Conservation (phyloP, 345 rosid species). For the Citrus cavaleriei region DNA sequence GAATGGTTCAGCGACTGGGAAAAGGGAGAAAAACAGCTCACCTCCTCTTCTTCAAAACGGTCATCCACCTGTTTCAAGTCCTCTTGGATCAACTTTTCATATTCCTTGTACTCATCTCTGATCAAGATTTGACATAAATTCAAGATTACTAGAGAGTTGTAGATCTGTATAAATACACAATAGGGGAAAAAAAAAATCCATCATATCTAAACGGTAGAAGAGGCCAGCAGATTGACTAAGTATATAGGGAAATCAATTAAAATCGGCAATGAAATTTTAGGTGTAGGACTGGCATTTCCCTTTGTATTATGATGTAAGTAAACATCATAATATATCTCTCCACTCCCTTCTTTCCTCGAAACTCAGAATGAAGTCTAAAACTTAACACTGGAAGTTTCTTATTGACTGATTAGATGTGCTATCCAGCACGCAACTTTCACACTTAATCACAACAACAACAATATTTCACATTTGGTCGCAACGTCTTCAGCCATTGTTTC, state of each 20-base stretch:
- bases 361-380: not conserved
- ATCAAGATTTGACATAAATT: constrained; percentile 12
- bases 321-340: not conserved
- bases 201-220: not conserved
- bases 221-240: not conserved
- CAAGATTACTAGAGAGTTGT: not conserved
- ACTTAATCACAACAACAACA: not conserved
- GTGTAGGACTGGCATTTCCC: not conserved
- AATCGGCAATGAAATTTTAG: not conserved
- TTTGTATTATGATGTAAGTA: not conserved
- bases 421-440: not conserved
- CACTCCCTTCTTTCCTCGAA: not conserved
- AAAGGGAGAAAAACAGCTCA: constrained; percentile 11
- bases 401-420: not conserved
- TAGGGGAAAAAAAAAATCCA: not conserved
- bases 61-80: constrained; percentile 84
- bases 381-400: not conserved
- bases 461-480: not conserved
- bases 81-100: constrained; percentile 88
- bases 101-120: constrained; percentile 95
- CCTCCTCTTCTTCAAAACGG: constrained; percentile 98
- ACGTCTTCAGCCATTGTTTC: not conserved
- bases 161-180: not conserved
- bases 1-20: not conserved
- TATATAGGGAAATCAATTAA: not conserved